Conservation (phyloP, 2,329 filamentous ascomycete species). For the Furcasterigmium sp. region DNA sequence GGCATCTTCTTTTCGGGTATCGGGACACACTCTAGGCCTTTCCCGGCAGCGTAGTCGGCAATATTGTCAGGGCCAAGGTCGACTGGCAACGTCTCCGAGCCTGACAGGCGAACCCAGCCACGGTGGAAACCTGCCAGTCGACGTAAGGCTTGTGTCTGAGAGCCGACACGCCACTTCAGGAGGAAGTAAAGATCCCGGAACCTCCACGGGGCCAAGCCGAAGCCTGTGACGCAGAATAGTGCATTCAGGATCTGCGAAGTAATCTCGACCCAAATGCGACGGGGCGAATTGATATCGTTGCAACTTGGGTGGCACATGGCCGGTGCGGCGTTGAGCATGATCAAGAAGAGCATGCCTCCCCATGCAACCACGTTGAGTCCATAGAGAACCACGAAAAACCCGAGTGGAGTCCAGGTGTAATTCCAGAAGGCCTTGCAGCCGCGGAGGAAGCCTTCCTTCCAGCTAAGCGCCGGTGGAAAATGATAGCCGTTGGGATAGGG, state of each 20-base stretch:
- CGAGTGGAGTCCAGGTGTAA: constrained; percentile 69
- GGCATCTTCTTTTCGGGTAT: constrained; percentile 60
- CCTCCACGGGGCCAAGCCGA: constrained; percentile 80
- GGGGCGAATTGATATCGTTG: constrained; percentile 67
- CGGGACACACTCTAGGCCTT: constrained; percentile 47
- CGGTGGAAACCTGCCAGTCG: constrained; percentile 69
- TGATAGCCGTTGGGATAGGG: constrained; percentile 55
- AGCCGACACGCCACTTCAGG: constrained; percentile 54
- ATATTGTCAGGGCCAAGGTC: constrained; percentile 49
- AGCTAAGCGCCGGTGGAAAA: constrained; percentile 57
- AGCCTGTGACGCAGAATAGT: constrained; percentile 82
- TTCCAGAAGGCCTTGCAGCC: constrained; percentile 60
- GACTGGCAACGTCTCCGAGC: constrained; percentile 53
- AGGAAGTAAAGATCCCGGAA: constrained; percentile 75
- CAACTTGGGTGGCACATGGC: constrained; percentile 69
- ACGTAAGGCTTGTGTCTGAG: constrained; percentile 53
- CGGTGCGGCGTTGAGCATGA: constrained; percentile 70
- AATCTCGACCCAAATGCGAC: constrained; percentile 80
- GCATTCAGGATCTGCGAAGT: constrained; percentile 79
- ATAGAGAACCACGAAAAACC: constrained; percentile 74
- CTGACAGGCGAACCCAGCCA: constrained; percentile 69
- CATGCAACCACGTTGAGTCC: constrained; percentile 79
- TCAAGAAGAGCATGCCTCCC: constrained; percentile 86
- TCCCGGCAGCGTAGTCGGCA: constrained; percentile 28
- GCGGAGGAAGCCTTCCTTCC: constrained; percentile 52